These are phyloP conservation scores for Paracorniculantispora psalliotae DNA, from an alignment of 2,329 filamentous ascomycete genomes.

Conservation along the genomic window DNA sequence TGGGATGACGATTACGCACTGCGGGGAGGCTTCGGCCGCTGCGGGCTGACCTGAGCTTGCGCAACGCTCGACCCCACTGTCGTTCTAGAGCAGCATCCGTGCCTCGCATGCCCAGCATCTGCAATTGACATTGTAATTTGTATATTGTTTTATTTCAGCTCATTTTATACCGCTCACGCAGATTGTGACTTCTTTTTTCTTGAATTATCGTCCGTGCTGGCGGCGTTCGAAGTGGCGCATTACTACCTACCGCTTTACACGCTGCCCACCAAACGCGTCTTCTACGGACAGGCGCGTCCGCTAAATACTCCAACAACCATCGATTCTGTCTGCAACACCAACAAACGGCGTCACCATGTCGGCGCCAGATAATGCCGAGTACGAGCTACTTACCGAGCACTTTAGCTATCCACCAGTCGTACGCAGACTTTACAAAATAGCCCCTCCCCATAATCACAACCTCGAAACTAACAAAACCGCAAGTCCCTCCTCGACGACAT, in stretches of 20 bases:
- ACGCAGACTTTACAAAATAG: too few relatives aligned
- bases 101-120: background rate
- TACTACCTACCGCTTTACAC: background rate
- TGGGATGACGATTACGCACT: conserved; percentile 4
- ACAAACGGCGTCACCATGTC: conserved; percentile 23
- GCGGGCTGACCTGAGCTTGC: background rate
- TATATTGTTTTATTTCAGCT: too few relatives aligned
- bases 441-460: background rate
- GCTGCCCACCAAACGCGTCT: background rate
- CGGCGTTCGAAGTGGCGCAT: background rate
- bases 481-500: conserved; percentile 95
- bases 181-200: background rate
- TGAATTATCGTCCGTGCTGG: background rate
- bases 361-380: conserved; percentile 41
- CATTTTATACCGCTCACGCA: background rate
- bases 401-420: conserved; percentile 92
- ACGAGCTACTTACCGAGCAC: conserved; percentile 83
- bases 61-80: background rate
- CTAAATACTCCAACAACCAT: background rate
- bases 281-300: background rate
- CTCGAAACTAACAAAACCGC: conserved; percentile 1
- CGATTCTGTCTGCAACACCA: background rate
- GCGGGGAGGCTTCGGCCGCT: background rate
- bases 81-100: background rate
- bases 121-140: background rate